Evolutionary conservation across 495 filamentous ascomycete genomes (phyloP), one percentile per base, ranked within the genome.

Genomic region (Aspergillus sclerotioniger): DNA sequence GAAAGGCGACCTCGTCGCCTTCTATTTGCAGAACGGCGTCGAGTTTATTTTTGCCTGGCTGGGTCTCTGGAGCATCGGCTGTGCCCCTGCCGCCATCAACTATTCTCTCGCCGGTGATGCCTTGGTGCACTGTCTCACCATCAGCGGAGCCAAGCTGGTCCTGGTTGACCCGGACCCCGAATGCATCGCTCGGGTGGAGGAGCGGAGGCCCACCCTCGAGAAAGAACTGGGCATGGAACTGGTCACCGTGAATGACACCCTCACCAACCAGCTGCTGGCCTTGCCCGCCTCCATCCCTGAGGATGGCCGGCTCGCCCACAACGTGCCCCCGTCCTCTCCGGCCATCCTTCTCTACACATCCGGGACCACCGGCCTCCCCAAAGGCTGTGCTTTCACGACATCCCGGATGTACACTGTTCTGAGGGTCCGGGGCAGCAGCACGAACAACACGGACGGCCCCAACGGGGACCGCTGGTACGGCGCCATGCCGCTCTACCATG

Each of bases 401-500:
- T 54, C 65, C 44, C 63, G 78, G 39, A 46, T 78, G 8, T 71
- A 75, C 49, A 59, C 53, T 0, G 56, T 62, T 5, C 56, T 70
- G 7, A 61, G 31, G 28, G 35, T 74, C 8, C 75, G 76, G 3
- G 54, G 64, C 3, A 54, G 51, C 1, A 7, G 44, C 6, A 58
- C 76, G 56, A 61, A 51, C 21, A 70, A 79, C 43, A 56, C 53
- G 6, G 55, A 60, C 1, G 76, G 78, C 3, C 77, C 75, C 9
- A 71, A 70, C 19, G 78, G 75, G 9, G 85, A 89, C 63, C 73
- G 87, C 19, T 89, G 84, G 83, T 90, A 91, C 70, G 77, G 82
- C 62, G 89, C 87, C 66, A 92, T 93, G 89, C 89, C 90, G 3
- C 69, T 91, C 15, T 93, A 91, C 67, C 90, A 93, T 66, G 89